Base-by-base conservation (phyloP, 2,329 filamentous ascomycete genomes). In the Ilyonectria destructans region DNA sequence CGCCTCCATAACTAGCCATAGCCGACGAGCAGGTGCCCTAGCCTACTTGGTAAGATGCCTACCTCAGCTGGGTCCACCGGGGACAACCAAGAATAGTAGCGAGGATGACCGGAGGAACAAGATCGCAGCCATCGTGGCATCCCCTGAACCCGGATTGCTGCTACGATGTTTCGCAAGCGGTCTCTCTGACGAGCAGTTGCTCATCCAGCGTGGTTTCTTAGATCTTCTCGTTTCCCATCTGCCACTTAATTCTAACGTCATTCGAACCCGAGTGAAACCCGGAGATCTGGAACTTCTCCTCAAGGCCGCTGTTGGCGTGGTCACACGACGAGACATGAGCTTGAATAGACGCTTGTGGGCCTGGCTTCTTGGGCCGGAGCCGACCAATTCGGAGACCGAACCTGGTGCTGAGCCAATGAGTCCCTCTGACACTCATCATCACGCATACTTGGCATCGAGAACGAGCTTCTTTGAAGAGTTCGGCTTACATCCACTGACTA, bases 291-390 rank as follows among this genome's bases (percentile, higher is more conserved):
- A 97, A 77, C 88, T 94, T 2, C 86, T 99, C 2, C 87, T 98
- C 35, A 88, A 91, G 65, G 93, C 96, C 17, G 95, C 96, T 6
- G 91, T 91, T n/a, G 91, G 93, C 1, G 95, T 99, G 21, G 94
- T 98, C 1, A 91, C 91, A 21, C 89, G 96, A 57, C 90, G 95
- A 81, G 96, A 99, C 71, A 99, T 99, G 96, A 97, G 96, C 78
- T 84, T 99, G 56, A 99, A 99, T 79, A 87, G 96, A 74, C 90
- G 96, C 43, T 84, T 99, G n/a, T 98, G 96, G 95, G 90, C 93
- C 49, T 99, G 96, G 96, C 91, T 98, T 68, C 86, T 99, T 2
- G 96, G 96, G 0, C 95, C 95, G 3, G 94, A 88, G 57, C 88
- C 88, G 48, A 74, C 85, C 56, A 75, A 82, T 23, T 74, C 81